These are phyloP conservation scores for Blumeriella jaapii DNA, from an alignment of 2,329 filamentous ascomycete genomes.

Conservation along the genomic window DNA sequence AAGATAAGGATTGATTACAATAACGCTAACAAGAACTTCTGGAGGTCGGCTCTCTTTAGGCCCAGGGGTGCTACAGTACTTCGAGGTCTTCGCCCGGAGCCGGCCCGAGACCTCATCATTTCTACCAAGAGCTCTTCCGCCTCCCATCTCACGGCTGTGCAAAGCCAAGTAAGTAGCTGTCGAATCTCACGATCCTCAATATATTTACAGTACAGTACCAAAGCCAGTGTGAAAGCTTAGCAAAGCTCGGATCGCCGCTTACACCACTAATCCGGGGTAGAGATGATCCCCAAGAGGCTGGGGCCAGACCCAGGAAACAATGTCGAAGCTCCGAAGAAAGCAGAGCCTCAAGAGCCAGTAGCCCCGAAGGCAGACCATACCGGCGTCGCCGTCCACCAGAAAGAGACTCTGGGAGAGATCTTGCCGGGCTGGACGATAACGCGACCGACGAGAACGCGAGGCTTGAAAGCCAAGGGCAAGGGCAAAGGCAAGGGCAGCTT, in stretches of 20 bases:
- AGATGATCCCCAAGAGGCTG: slow-evolving; percentile 1
- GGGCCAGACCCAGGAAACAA: slow-evolving; percentile 1
- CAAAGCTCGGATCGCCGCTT: slow-evolving; percentile 1
- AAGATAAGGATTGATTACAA: too few species aligned
- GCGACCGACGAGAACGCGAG: slow-evolving; percentile 17
- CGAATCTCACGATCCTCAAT: too few species aligned
- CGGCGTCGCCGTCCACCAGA: slow-evolving; percentile 3
- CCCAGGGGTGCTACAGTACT: too few species aligned
- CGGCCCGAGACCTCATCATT: slow-evolving; percentile 9
- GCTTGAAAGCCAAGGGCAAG: slow-evolving; percentile 9
- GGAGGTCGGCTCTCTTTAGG: too few species aligned
- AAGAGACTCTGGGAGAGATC: slow-evolving; percentile 5
- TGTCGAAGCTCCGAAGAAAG: slow-evolving; percentile 4
- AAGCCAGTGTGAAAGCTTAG: not conserved
- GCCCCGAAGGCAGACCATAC: slow-evolving; percentile 5
- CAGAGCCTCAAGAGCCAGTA: slow-evolving; percentile 6
- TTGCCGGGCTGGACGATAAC: slow-evolving; percentile 21
- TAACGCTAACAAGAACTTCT: too few species aligned
- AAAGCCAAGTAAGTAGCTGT: too few species aligned
- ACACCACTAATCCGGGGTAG: slow-evolving; percentile 5
- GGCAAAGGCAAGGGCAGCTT: slow-evolving; percentile 4
- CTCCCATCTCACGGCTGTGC: too few species aligned
- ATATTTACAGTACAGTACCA: too few species aligned
- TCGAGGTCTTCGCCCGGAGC: slow-evolving; percentile 2
- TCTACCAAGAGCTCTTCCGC: slow-evolving; percentile 1